Percentiles rank a stretch among this genome's conserved stretches.
Conservation (phyloP, 805 yeast species). For the Pichia cabralensis region DNA sequence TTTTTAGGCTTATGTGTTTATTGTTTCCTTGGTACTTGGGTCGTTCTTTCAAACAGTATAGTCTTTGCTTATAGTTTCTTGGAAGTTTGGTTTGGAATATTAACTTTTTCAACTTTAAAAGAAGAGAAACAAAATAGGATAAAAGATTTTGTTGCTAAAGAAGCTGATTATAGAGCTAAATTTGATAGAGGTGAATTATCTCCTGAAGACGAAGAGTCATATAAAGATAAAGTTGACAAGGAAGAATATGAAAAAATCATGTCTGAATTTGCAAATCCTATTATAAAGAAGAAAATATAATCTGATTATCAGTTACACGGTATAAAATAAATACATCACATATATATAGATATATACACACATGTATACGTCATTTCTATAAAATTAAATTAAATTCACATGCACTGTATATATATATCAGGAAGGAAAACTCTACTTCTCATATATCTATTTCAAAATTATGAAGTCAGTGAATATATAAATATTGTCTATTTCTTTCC, state of each 20-base stretch:
- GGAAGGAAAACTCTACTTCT: too few species aligned
- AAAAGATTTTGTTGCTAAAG: conserved; percentile 21
- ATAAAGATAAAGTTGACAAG: conserved; percentile 18
- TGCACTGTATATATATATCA: too few species aligned
- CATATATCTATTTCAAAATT: too few species aligned
- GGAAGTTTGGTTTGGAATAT: conserved; percentile 63
- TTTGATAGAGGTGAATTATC: conserved; percentile 21
- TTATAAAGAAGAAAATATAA: too few species aligned
- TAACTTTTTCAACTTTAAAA: conserved; percentile 49
- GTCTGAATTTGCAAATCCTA: conserved; percentile 24
- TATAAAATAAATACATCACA: neutral
- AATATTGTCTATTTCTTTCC: conserved; percentile 36
- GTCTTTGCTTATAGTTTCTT: conserved; percentile 49
- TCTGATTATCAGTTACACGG: too few species aligned
- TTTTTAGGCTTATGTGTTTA: conserved; percentile 42
- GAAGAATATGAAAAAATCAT: conserved; percentile 24
- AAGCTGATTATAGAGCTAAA: conserved; percentile 17
- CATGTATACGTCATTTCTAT: too few species aligned
- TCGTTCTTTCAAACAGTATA: conserved; percentile 48
- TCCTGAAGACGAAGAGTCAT: conserved; percentile 13
- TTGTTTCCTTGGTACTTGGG: conserved; percentile 36
- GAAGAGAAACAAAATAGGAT: conserved; percentile 50
- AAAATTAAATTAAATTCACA: too few species aligned
- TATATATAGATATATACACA: neutral
- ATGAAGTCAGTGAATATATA: neutral